phyloP scores from a whole-genome alignment of 2,329 filamentous ascomycete species.

The Xylogone sp. region DNA sequence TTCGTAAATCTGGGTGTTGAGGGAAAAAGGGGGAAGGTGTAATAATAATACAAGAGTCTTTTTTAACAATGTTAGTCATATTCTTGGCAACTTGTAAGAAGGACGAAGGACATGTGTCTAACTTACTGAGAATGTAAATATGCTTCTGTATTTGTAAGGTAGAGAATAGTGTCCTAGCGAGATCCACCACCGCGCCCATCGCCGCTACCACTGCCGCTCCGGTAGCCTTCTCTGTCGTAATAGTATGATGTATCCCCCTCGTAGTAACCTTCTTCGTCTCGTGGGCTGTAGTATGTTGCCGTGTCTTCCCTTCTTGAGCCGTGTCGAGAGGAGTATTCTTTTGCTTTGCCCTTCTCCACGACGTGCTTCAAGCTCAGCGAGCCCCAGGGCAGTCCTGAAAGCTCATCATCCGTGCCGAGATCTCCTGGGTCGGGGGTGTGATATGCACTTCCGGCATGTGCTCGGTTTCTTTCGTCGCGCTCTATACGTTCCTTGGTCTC shows the following conservation, averaged over 20 bases:
- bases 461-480: conserved; percentile 59
- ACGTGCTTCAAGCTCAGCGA: conserved; percentile 57
- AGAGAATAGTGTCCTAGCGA: conserved; percentile 12
- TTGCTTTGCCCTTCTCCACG: conserved; percentile 38
- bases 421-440: conserved; percentile 55
- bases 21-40: too few species aligned
- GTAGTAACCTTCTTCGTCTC: conserved; percentile 12
- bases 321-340: conserved; percentile 37
- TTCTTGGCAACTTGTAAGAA: too few species aligned
- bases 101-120: too few species aligned
- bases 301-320: conserved; percentile 27
- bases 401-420: conserved; percentile 46
- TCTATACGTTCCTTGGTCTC: conserved; percentile 64
- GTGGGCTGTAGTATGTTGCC: conserved; percentile 15
- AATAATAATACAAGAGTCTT: background rate
- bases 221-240: conserved; percentile 19
- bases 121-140: background rate
- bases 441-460: conserved; percentile 62
- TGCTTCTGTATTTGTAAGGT: too few species aligned
- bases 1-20: too few species aligned
- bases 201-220: conserved; percentile 20
- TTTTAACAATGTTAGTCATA: too few species aligned
- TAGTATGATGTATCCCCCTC: conserved; percentile 13
- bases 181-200: conserved; percentile 23
- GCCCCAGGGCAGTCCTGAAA: conserved; percentile 70